phyloP scores from a whole-genome alignment of 176 grass and related monocot genomes.

The Puccinellia tenuiflora region DNA sequence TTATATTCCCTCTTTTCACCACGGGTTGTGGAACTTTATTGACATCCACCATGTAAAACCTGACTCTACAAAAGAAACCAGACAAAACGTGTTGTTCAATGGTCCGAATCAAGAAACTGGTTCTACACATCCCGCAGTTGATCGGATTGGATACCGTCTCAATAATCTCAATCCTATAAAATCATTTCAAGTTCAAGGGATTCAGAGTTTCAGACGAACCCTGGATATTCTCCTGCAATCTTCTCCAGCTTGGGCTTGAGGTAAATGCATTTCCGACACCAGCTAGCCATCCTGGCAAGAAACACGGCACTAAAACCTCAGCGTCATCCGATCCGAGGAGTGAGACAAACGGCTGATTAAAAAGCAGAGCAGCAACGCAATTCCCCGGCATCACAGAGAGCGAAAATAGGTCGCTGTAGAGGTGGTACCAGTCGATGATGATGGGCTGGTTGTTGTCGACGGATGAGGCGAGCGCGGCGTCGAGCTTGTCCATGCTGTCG shows the following conservation, averaged over 20 bases:
- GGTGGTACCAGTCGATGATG: constrained; percentile 69
- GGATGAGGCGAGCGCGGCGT: constrained; percentile 53
- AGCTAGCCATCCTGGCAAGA: constrained; percentile 70
- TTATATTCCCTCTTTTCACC: constrained; percentile 90
- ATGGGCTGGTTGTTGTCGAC: constrained; percentile 52
- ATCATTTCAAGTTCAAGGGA: too few species aligned
- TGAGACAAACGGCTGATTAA: background rate
- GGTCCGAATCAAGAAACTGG: background rate
- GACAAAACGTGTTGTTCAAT: background rate
- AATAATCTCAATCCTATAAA: background rate
- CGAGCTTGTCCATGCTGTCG: constrained; percentile 59
- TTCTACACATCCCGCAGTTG: background rate
- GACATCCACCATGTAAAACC: constrained; percentile 85
- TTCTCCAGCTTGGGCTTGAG: constrained; percentile 92
- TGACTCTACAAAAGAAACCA: constrained; percentile 37
- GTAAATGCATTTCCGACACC: constrained; percentile 99
- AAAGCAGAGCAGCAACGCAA: too few species aligned
- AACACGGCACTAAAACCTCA: background rate
- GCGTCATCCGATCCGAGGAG: background rate
- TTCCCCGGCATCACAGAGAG: too few species aligned
- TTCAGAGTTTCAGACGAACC: constrained; percentile 37
- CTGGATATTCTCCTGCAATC: constrained; percentile 72
- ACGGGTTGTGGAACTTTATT: constrained; percentile 80
- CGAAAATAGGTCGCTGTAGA: too few species aligned
- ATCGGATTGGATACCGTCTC: background rate